These are phyloP conservation scores for Starmerella kuoi DNA, from an alignment of 805 yeast genomes.

Conservation along the genomic window DNA sequence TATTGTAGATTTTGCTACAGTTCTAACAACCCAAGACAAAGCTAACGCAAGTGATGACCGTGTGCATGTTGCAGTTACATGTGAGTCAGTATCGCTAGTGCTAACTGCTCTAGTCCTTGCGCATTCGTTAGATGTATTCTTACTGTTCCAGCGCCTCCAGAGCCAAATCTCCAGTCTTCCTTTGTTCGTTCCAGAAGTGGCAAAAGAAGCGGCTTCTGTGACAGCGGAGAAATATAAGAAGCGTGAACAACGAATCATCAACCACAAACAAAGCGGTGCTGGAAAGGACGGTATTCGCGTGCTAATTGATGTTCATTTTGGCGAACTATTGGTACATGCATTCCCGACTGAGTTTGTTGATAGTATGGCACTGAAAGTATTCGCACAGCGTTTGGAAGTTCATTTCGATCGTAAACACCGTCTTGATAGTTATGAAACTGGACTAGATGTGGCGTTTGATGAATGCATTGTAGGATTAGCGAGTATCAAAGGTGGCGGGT, in stretches of 20 bases:
- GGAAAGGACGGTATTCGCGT: conserved; percentile 39
- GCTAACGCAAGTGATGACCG: conserved; percentile 41
- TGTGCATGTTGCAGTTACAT: conserved; percentile 28
- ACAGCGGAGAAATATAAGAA: neutral
- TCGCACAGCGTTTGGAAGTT: conserved; percentile 23
- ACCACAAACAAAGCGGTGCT: neutral
- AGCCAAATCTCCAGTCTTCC: conserved; percentile 18
- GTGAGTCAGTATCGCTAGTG: conserved; percentile 46
- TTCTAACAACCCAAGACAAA: conserved; percentile 50
- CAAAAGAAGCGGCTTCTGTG: conserved; percentile 1
- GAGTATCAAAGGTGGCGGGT: conserved; percentile 36
- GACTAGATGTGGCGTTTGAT: conserved; percentile 46
- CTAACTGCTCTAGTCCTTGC: conserved; percentile 80
- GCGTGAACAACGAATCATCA: neutral
- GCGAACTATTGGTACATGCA: conserved; percentile 44
- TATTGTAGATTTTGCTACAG: conserved; percentile 38
- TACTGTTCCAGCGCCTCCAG: conserved; percentile 25
- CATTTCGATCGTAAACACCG: conserved; percentile 22
- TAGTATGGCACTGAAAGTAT: conserved; percentile 51
- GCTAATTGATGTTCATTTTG: conserved; percentile 50
- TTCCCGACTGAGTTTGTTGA: conserved; percentile 79
- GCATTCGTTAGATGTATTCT: conserved; percentile 63
- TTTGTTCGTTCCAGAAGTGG: conserved; percentile 8
- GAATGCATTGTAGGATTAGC: conserved; percentile 61
- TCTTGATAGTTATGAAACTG: conserved; percentile 31